Evolutionary conservation across 345 rosid genomes (phyloP).

Genomic region (Pugionium dolabratum): DNA sequence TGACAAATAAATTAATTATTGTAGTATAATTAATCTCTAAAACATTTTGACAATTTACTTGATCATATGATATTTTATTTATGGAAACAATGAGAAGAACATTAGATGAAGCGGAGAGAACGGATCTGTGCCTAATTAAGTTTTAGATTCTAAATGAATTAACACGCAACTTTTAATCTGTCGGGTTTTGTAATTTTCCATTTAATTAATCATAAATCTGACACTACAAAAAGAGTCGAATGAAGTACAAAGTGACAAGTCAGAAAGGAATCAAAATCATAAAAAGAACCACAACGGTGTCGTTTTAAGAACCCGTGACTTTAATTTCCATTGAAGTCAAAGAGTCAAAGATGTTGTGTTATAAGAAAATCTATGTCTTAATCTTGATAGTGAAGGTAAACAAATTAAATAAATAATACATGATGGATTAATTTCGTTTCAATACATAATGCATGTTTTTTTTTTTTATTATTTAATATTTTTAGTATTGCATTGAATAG

Average conservation of each 20-base stretch:
- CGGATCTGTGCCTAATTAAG: slow-evolving; percentile 36
- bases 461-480: background rate
- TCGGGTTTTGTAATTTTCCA: background rate
- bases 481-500: background rate
- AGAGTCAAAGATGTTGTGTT: slow-evolving; percentile 33
- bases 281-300: slow-evolving; percentile 26
- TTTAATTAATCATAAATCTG: background rate
- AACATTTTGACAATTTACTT: slow-evolving; percentile 32
- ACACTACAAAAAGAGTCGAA: slow-evolving; percentile 15
- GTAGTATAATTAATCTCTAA: background rate
- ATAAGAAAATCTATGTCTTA: slow-evolving; percentile 29
- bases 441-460: slow-evolving; percentile 23
- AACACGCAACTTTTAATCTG: background rate
- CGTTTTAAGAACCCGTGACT: slow-evolving; percentile 39
- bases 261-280: slow-evolving; percentile 22
- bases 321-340: slow-evolving; percentile 20
- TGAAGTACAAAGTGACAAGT: slow-evolving; percentile 31
- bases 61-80: background rate
- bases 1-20: background rate
- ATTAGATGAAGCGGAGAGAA: slow-evolving; percentile 21
- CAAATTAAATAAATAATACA: background rate
- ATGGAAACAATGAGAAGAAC: slow-evolving; percentile 25
- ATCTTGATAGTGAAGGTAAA: slow-evolving; percentile 28
- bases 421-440: slow-evolving; percentile 24
- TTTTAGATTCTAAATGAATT: background rate